Conservation (phyloP, 257 asterid genomes). For the Jacaranda mimosifolia region DNA sequence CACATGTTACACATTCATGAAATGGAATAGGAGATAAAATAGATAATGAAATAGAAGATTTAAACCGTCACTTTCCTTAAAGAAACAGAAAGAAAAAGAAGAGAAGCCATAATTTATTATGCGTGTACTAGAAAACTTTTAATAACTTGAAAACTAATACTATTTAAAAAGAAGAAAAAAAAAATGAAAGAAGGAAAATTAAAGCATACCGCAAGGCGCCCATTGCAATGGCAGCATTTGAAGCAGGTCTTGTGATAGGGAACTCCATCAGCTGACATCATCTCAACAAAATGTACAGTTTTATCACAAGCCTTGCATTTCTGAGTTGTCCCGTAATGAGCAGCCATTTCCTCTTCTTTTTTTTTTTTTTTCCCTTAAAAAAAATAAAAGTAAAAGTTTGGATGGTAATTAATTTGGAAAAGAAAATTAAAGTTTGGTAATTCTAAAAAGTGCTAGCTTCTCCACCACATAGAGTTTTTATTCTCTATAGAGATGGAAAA, state of each 20-base stretch:
- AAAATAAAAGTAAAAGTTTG: too few species aligned
- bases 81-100: too few species aligned
- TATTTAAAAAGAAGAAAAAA: neutral
- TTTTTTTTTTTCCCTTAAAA: neutral
- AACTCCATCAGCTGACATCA: slow-evolving; percentile 67
- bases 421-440: too few species aligned
- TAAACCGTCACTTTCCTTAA: too few species aligned
- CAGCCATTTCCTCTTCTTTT: slow-evolving; percentile 33
- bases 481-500: neutral
- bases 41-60: too few species aligned
- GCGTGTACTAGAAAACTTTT: too few species aligned
- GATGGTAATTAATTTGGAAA: too few species aligned
- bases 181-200: neutral
- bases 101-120: too few species aligned
- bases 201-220: slow-evolving; percentile 60
- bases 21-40: too few species aligned
- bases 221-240: slow-evolving; percentile 67
- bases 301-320: slow-evolving; percentile 75
- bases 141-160: too few species aligned
- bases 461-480: neutral
- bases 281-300: slow-evolving; percentile 68
- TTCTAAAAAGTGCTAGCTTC: neutral
- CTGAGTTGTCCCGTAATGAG: slow-evolving; percentile 39
- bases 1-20: too few species aligned
- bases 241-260: slow-evolving; percentile 68